Evolutionary conservation across 208 protist species (phyloP).

Genomic region (Trypanosoma vivax): DNA sequence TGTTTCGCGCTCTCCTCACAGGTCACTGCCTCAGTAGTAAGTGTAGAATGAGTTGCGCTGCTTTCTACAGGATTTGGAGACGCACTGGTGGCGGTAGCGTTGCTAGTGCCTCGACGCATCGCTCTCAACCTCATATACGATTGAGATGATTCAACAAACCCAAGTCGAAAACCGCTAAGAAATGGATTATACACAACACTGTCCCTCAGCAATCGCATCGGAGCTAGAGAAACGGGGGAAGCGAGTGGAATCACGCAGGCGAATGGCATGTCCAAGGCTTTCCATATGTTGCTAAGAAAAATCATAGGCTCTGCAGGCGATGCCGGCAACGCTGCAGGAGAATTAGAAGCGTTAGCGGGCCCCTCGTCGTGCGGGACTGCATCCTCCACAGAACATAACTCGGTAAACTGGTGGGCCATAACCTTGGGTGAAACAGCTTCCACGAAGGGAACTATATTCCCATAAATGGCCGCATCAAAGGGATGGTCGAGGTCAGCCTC

Average conservation of each 20-base stretch:
- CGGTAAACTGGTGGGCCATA: constrained; percentile 31
- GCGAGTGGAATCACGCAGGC: constrained; percentile 60
- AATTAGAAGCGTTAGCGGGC: no score
- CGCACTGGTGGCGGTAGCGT: neutral
- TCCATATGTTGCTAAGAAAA: constrained; percentile 58
- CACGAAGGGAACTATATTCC: constrained; percentile 73
- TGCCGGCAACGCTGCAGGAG: neutral
- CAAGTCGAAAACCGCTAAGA: constrained; percentile 77
- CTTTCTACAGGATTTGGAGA: neutral
- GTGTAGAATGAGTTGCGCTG: no score
- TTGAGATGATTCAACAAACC: constrained; percentile 53
- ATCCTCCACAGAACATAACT: constrained; percentile 21
- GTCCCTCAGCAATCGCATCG: constrained; percentile 56
- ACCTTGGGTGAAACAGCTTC: constrained; percentile 58
- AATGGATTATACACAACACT: constrained; percentile 74
- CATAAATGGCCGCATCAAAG: constrained; percentile 43
- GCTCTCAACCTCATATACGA: constrained; percentile 42
- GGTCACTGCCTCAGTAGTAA: no score
- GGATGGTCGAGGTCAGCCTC: constrained; percentile 39
- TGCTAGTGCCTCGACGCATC: constrained; percentile 25
- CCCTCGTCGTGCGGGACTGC: no score
- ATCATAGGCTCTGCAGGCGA: constrained; percentile 45
- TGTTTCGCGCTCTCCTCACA: no score
- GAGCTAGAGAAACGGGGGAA: constrained; percentile 39
- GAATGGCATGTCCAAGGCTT: constrained; percentile 70